These are phyloP conservation scores for Scleromitrula shiraiana DNA, from an alignment of 2,329 filamentous ascomycete genomes.

Conservation along the genomic window DNA sequence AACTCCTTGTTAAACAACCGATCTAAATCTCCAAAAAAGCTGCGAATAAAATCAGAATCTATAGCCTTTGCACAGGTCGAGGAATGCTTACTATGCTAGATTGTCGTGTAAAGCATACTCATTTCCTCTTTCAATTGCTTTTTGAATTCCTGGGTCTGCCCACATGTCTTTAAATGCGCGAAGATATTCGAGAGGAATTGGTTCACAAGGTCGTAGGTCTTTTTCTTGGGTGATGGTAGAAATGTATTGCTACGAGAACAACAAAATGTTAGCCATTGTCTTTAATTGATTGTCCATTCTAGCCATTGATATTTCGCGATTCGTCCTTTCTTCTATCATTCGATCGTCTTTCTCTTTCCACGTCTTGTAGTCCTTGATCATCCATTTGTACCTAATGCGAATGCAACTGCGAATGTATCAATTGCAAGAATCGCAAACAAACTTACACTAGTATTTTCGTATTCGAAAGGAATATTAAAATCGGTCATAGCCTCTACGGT, in stretches of 20 bases:
- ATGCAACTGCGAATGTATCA: background rate
- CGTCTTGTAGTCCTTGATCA: too few relatives aligned
- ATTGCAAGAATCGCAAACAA: background rate
- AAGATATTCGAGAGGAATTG: slow-evolving; percentile 70
- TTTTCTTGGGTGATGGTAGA: slow-evolving; percentile 68
- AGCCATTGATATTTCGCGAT: too few relatives aligned
- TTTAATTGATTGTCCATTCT: too few relatives aligned
- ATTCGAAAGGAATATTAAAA: slow-evolving; percentile 69
- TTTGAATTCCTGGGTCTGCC: slow-evolving; percentile 74
- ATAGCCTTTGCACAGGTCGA: background rate
- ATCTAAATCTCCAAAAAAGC: slow-evolving; percentile 76
- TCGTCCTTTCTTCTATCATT: too few relatives aligned
- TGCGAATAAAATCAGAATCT: slow-evolving; percentile 31
- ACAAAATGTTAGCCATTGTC: slow-evolving; percentile 5
- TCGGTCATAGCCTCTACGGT: slow-evolving; percentile 88
- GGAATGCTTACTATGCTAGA: slow-evolving; percentile 68
- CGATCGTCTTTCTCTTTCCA: too few relatives aligned
- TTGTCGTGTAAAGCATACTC: slow-evolving; percentile 97
- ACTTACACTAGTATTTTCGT: slow-evolving; percentile 70
- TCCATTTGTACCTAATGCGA: too few relatives aligned
- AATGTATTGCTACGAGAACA: slow-evolving; percentile 59
- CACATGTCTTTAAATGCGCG: slow-evolving; percentile 78
- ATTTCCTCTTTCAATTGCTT: slow-evolving; percentile 87
- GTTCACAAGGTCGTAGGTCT: slow-evolving; percentile 75
- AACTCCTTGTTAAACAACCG: slow-evolving; percentile 70